These are phyloP conservation scores for Ganoderma leucocontextum DNA, from an alignment of 1,284 basidiomycete species.

Conservation along the genomic window DNA sequence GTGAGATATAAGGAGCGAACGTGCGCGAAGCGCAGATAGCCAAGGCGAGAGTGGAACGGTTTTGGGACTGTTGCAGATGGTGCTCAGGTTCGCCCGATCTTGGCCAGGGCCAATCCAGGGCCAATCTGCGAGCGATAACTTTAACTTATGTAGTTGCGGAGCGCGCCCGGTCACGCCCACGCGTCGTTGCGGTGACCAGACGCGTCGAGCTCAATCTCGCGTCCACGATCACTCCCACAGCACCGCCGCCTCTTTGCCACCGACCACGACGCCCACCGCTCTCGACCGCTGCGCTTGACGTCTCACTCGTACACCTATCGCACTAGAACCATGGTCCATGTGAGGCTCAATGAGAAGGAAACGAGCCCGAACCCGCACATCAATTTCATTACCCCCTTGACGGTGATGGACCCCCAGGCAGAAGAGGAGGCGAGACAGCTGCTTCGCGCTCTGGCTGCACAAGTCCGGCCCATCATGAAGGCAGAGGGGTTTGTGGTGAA, in stretches of 20 bases:
- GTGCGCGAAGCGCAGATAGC: slow-evolving; percentile 14
- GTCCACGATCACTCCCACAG: not conserved
- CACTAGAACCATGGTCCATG: slow-evolving; percentile 65
- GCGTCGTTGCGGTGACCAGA: slow-evolving; percentile 6
- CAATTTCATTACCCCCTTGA: slow-evolving; percentile 78
- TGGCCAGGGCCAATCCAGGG: not conserved
- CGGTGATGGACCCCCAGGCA: slow-evolving; percentile 46
- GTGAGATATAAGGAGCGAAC: slow-evolving; percentile 10
- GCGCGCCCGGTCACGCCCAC: slow-evolving; percentile 12
- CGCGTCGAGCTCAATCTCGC: slow-evolving; percentile 17
- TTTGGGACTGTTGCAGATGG: slow-evolving; percentile 1
- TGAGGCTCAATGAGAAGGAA: slow-evolving; percentile 73
- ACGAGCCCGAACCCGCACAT: slow-evolving; percentile 77
- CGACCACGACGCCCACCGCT: slow-evolving; percentile 4
- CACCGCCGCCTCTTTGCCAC: slow-evolving; percentile 2
- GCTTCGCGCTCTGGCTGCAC: slow-evolving; percentile 78
- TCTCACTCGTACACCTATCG: not conserved
- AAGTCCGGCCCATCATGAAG: slow-evolving; percentile 84
- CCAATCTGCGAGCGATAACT: slow-evolving; percentile 18
- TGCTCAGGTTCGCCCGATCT: slow-evolving; percentile 12
- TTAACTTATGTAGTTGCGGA: not conserved
- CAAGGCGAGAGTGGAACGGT: slow-evolving; percentile 19
- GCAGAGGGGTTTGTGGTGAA: slow-evolving; percentile 77
- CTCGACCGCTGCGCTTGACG: not conserved
- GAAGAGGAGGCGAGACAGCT: slow-evolving; percentile 71